A percentile compares a stretch with the other conserved stretches of the same genome.
Conservation (phyloP, 176 grass and related monocot genomes). For the Oryza rufipogon region DNA sequence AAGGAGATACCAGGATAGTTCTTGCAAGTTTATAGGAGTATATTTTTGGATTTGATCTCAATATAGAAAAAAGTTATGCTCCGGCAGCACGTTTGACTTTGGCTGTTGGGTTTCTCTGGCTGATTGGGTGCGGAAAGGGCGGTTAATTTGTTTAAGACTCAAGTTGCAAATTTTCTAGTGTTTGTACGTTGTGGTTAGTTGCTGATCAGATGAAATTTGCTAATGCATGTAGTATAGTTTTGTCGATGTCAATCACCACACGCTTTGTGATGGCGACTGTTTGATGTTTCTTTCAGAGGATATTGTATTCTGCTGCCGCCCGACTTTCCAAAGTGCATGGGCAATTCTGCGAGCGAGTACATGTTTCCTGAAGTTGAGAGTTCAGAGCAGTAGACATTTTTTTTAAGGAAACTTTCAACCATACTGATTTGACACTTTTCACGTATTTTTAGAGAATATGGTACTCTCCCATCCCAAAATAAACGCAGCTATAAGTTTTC, state of each 20-base stretch:
- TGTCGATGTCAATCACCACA: background rate
- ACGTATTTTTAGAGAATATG: background rate
- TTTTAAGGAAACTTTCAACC: background rate
- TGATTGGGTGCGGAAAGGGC: background rate
- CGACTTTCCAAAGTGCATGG: background rate
- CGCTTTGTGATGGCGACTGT: background rate
- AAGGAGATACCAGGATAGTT: background rate
- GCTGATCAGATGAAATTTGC: background rate
- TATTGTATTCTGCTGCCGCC: background rate
- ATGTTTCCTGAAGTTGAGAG: background rate
- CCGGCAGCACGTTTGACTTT: slow-evolving; percentile 35
- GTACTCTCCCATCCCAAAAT: too few species aligned
- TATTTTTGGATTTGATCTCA: background rate
- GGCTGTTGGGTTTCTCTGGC: background rate
- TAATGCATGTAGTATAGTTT: background rate
- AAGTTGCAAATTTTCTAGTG: slow-evolving; percentile 21
- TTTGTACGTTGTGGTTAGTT: background rate
- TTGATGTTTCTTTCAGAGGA: background rate
- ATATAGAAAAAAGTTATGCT: background rate
- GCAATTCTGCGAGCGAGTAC: background rate
- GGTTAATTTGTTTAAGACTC: background rate
- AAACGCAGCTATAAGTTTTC: too few species aligned
- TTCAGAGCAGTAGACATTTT: background rate
- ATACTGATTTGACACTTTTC: background rate
- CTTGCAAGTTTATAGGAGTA: background rate